phyloP scores from a whole-genome alignment of 2,329 filamentous ascomycete genomes.

The Ophiostoma ulmi region DNA sequence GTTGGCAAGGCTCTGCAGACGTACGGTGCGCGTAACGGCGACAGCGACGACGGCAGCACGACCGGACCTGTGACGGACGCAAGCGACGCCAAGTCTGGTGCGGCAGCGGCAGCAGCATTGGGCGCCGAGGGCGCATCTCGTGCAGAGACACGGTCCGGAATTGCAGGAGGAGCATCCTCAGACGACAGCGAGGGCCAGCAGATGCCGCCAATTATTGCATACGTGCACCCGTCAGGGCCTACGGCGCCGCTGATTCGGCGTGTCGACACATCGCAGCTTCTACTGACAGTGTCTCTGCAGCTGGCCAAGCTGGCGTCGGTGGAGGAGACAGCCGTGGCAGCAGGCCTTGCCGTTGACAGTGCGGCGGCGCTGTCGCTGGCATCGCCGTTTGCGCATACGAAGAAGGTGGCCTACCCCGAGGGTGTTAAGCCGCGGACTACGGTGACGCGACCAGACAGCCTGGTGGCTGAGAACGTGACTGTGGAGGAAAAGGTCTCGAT shows the following conservation, averaged over 20 bases:
- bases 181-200: slow-evolving; percentile 26
- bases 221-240: slow-evolving; percentile 62
- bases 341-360: slow-evolving; percentile 69
- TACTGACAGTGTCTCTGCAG: slow-evolving; percentile 75
- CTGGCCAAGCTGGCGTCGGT: slow-evolving; percentile 76
- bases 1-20: slow-evolving; percentile 57
- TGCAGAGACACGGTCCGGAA: not conserved
- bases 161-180: not conserved
- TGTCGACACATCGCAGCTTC: slow-evolving; percentile 78
- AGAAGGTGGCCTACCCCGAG: slow-evolving; percentile 78
- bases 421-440: slow-evolving; percentile 75
- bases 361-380: slow-evolving; percentile 57
- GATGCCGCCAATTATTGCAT: slow-evolving; percentile 72
- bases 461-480: slow-evolving; percentile 83
- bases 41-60: slow-evolving; percentile 28
- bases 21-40: slow-evolving; percentile 17
- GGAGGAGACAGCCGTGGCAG: slow-evolving; percentile 51
- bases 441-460: slow-evolving; percentile 73
- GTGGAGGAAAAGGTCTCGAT: slow-evolving; percentile 87
- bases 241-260: slow-evolving; percentile 68
- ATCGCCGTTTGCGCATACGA: slow-evolving; percentile 70
- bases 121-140: not conserved
- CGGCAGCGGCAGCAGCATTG: not conserved
- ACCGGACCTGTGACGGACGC: slow-evolving; percentile 30
- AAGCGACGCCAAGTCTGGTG: not conserved